Percentiles rank a stretch among this genome's conserved stretches.
Evolutionary conservation across 768 basidiomycete species (phyloP).

Genomic region (Leucosporidium yakuticum): DNA sequence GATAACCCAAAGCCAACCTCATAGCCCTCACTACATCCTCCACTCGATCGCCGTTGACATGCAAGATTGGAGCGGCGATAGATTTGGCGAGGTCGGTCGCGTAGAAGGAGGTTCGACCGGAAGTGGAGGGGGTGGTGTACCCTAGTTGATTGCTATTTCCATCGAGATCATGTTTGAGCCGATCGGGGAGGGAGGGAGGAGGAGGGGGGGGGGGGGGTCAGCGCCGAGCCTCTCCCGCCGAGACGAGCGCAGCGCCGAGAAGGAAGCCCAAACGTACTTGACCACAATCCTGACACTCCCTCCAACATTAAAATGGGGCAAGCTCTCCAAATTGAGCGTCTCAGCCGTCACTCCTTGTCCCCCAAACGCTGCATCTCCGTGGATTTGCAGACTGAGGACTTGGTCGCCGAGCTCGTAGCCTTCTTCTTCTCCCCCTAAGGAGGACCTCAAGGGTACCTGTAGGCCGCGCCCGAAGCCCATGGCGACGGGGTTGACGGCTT

Average conservation of each 20-base stretch:
- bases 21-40: slow-evolving; percentile 84
- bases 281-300: slow-evolving; percentile 87
- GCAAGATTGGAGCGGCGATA: slow-evolving; percentile 66
- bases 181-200: no score
- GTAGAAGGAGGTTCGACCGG: slow-evolving; percentile 76
- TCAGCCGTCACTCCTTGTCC: slow-evolving; percentile 92
- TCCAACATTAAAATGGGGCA: slow-evolving; percentile 86
- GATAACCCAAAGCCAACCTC: slow-evolving; percentile 79
- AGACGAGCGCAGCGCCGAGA: no score
- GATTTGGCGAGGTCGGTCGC: slow-evolving; percentile 33
- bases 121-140: slow-evolving; percentile 81
- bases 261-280: slow-evolving; percentile 55
- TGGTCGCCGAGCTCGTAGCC: slow-evolving; percentile 54
- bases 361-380: slow-evolving; percentile 85
- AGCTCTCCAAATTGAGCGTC: slow-evolving; percentile 66
- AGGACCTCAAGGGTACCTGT: slow-evolving; percentile 55
- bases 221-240: no score
- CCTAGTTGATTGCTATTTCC: slow-evolving; percentile 55
- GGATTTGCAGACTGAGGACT: slow-evolving; percentile 82
- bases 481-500: slow-evolving; percentile 76
- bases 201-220: no score
- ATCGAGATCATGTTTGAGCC: no score
- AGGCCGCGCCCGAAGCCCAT: slow-evolving; percentile 86
- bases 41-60: slow-evolving; percentile 85
- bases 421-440: slow-evolving; percentile 26